Conservation (phyloP, 2,329 filamentous ascomycete genomes). For the Cladosporium sp. region DNA sequence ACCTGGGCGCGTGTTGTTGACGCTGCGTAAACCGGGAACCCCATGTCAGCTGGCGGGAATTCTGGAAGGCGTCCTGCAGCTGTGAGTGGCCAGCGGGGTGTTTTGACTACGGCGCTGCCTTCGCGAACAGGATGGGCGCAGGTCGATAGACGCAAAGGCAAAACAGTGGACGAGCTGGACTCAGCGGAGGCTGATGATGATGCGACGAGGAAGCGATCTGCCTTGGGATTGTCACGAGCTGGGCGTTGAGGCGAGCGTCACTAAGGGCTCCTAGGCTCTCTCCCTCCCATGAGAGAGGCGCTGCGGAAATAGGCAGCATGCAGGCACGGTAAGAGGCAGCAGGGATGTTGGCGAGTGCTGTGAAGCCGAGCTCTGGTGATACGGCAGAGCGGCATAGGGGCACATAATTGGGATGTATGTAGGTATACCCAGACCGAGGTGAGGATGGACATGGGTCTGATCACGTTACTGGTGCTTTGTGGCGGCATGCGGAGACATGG, state of each 20-base stretch:
- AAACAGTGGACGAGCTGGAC: conserved; percentile 6
- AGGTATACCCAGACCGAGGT: not conserved
- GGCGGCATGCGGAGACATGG: not conserved
- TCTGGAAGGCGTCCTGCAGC: conserved; percentile 5
- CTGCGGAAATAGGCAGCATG: conserved; percentile 13
- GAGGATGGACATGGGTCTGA: not conserved
- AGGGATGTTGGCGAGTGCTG: conserved; percentile 10
- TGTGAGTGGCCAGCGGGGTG: conserved; percentile 14
- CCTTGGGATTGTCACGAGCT: not conserved
- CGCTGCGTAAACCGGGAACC: conserved; percentile 1
- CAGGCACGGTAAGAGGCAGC: conserved; percentile 3
- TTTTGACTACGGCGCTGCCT: conserved; percentile 9
- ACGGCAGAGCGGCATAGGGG: conserved; percentile 16
- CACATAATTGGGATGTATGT: not conserved
- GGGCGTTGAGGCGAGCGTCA: not conserved
- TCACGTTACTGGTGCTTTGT: not conserved
- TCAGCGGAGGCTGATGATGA: not conserved
- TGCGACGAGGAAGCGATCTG: not conserved
- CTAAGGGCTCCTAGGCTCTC: not conserved
- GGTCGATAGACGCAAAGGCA: conserved; percentile 12
- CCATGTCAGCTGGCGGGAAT: conserved; percentile 9
- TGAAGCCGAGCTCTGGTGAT: conserved; percentile 1
- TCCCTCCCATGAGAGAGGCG: not conserved
- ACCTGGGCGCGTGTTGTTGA: not conserved
- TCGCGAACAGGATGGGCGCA: conserved; percentile 14